Evolutionary conservation across 2,329 filamentous ascomycete genomes (phyloP).

Genomic region (Penicillium sp.): DNA sequence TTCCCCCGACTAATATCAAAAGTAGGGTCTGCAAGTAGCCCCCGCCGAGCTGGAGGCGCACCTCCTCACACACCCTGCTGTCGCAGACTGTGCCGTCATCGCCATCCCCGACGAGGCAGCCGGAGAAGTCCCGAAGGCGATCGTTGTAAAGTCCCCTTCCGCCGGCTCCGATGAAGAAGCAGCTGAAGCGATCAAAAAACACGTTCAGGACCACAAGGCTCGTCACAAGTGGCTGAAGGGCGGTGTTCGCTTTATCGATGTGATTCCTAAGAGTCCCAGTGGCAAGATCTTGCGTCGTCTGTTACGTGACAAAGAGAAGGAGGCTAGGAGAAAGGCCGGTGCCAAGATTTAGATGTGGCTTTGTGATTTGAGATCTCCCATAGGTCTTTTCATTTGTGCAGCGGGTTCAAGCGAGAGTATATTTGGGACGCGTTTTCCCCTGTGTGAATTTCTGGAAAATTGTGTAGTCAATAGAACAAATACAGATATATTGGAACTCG

Average conservation of each 20-base stretch:
- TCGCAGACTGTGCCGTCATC: constrained; percentile 80
- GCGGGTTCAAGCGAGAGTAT: neutral
- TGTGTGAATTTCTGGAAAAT: neutral
- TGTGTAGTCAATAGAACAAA: neutral
- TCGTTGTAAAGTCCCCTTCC: constrained; percentile 61
- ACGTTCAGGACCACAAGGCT: constrained; percentile 65
- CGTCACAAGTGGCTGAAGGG: constrained; percentile 66
- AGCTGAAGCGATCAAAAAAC: constrained; percentile 57
- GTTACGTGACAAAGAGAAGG: constrained; percentile 74
- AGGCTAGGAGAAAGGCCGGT: constrained; percentile 64
- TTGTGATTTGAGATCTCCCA: too few species aligned
- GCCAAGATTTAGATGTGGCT: constrained; percentile 62
- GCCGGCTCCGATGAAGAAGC: constrained; percentile 56
- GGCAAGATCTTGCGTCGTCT: constrained; percentile 67
- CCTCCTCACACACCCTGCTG: constrained; percentile 71
- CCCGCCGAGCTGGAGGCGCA: constrained; percentile 83
- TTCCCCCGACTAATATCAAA: constrained; percentile 5
- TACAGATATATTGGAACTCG: neutral
- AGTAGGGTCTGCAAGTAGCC: constrained; percentile 76
- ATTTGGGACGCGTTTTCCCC: neutral
- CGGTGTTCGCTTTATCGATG: constrained; percentile 61
- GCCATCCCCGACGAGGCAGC: constrained; percentile 67
- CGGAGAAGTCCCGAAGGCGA: constrained; percentile 67
- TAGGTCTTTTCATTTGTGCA: neutral
- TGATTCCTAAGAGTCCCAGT: constrained; percentile 64